Percentiles rank a stretch among this genome's conserved stretches.
Conservation (phyloP, 2,329 filamentous ascomycete species). For the Talaromyces sp. region DNA sequence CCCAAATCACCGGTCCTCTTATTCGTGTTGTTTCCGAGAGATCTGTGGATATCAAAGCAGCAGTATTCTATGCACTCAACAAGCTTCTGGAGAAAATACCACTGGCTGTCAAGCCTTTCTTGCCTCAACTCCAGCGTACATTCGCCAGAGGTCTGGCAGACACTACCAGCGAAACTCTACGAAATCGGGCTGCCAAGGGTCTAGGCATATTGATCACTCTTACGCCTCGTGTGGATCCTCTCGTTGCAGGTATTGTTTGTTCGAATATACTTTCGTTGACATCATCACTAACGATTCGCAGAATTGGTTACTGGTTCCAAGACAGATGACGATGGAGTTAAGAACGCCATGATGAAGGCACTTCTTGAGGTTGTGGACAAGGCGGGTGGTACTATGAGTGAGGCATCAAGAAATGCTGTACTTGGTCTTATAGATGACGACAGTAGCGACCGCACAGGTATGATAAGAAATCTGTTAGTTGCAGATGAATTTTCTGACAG, state of each 20-base stretch:
- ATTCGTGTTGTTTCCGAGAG: constrained; percentile 97
- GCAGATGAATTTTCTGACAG: constrained; percentile 21
- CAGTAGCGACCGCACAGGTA: constrained; percentile 66
- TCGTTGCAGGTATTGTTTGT: constrained; percentile 60
- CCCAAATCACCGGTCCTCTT: constrained; percentile 92
- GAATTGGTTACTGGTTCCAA: constrained; percentile 95
- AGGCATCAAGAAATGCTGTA: constrained; percentile 79
- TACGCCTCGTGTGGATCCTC: constrained; percentile 89
- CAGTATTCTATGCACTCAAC: constrained; percentile 89
- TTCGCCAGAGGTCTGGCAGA: constrained; percentile 96
- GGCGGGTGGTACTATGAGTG: constrained; percentile 91
- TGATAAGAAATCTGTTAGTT: constrained; percentile 18
- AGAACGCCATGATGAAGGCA: constrained; percentile 93
- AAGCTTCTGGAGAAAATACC: constrained; percentile 96
- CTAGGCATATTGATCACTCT: constrained; percentile 92
- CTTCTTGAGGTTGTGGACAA: constrained; percentile 95
- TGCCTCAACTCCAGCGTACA: constrained; percentile 92
- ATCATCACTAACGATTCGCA: constrained; percentile 30
- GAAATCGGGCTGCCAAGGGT: constrained; percentile 86
- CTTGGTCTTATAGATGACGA: constrained; percentile 85
- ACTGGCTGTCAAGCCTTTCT: constrained; percentile 88
- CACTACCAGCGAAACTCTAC: constrained; percentile 80
- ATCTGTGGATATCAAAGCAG: constrained; percentile 90
- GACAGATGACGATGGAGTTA: constrained; percentile 80
- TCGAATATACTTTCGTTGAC: background rate